Evolutionary conservation across 2,329 filamentous ascomycete genomes (phyloP).

Genomic region (Hypoxylon sp.): DNA sequence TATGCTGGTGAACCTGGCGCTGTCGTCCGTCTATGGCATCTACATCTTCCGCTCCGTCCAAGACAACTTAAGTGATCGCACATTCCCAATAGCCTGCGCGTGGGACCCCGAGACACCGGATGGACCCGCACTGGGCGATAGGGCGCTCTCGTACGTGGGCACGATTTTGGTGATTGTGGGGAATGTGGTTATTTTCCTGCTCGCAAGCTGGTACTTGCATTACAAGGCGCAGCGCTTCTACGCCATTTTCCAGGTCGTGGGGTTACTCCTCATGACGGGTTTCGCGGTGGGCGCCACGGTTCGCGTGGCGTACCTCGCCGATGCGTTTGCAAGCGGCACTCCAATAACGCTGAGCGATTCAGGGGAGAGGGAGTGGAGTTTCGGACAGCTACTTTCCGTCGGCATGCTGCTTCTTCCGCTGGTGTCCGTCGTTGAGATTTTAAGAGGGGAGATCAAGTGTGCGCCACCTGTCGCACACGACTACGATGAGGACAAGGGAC

Average conservation of each 20-base stretch:
- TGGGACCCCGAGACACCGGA: slow-evolving; percentile 62
- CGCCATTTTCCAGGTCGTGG: slow-evolving; percentile 66
- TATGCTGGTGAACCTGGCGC: slow-evolving; percentile 75
- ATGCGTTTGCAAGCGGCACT: slow-evolving; percentile 70
- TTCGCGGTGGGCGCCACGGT: slow-evolving; percentile 72
- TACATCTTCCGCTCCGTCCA: slow-evolving; percentile 70
- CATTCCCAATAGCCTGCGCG: slow-evolving; percentile 73
- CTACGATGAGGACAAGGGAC: slow-evolving; percentile 42
- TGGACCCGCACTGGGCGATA: slow-evolving; percentile 57
- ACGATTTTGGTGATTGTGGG: slow-evolving; percentile 73
- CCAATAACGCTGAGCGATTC: slow-evolving; percentile 65
- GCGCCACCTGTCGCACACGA: slow-evolving; percentile 49
- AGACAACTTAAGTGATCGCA: slow-evolving; percentile 64
- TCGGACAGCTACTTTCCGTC: slow-evolving; percentile 73
- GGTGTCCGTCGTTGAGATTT: slow-evolving; percentile 72
- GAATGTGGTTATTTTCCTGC: slow-evolving; percentile 70
- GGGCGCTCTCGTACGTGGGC: slow-evolving; percentile 67
- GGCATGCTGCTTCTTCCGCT: slow-evolving; percentile 72
- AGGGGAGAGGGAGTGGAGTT: slow-evolving; percentile 72
- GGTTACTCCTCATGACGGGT: slow-evolving; percentile 68
- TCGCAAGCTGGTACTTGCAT: slow-evolving; percentile 77
- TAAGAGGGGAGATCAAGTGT: slow-evolving; percentile 61
- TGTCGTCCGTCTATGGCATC: slow-evolving; percentile 69
- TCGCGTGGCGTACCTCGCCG: slow-evolving; percentile 69
- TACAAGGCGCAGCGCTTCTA: slow-evolving; percentile 68